Evolutionary conservation across 345 rosid species (phyloP).

Genomic region (Rhodomyrtus tomentosa): DNA sequence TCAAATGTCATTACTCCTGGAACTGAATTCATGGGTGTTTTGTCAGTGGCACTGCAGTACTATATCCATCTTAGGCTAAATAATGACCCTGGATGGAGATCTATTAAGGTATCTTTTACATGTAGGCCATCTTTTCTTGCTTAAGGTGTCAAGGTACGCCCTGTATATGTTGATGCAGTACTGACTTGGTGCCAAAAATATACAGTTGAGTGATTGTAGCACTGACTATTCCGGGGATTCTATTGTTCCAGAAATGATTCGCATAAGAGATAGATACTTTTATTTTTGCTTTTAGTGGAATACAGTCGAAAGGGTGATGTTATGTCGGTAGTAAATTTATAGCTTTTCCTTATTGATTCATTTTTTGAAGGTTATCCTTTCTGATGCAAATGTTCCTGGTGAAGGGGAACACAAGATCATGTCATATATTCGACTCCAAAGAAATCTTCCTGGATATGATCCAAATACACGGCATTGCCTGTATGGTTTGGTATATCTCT

Average conservation of each 20-base stretch:
- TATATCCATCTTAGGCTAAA: constrained; percentile 74
- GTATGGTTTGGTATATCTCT: constrained; percentile 83
- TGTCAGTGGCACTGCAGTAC: constrained; percentile 79
- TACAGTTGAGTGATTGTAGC: neutral
- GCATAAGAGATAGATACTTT: neutral
- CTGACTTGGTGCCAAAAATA: neutral
- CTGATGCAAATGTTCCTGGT: constrained; percentile 99
- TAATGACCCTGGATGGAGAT: constrained; percentile 94
- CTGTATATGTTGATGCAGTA: neutral
- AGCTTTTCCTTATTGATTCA: constrained; percentile 5
- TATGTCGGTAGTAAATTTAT: neutral
- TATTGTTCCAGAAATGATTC: neutral
- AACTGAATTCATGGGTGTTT: constrained; percentile 78
- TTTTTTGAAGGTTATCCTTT: constrained; percentile 75
- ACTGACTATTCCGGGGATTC: neutral
- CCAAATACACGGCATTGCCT: constrained; percentile 90
- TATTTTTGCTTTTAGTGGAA: neutral
- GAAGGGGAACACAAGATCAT: constrained; percentile 98
- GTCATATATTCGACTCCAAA: constrained; percentile 84
- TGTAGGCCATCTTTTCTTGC: neutral
- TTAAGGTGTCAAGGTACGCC: neutral
- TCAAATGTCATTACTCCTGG: constrained; percentile 97
- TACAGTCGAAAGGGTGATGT: neutral
- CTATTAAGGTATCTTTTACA: constrained; percentile 49
- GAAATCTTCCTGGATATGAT: constrained; percentile 79